phyloP scores from a whole-genome alignment of 1,284 basidiomycete genomes.

The Pyrrhoderma lamaoense region DNA sequence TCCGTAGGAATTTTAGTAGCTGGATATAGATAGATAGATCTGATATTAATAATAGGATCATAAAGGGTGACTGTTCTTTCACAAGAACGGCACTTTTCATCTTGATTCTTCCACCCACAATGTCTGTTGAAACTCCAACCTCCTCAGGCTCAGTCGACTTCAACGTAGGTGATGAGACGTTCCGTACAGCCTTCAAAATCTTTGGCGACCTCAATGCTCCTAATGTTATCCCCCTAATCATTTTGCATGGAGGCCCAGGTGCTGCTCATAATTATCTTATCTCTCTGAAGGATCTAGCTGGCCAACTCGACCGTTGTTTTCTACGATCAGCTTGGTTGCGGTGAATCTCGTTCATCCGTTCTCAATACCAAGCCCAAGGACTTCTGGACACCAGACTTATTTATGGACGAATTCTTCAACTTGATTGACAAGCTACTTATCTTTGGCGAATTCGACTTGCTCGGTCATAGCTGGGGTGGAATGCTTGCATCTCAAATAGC shows the following conservation, averaged over 20 bases:
- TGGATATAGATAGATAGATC: no score
- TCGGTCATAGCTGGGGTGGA: conserved; percentile 48
- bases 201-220: conserved; percentile 30
- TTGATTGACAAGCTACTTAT: conserved; percentile 31
- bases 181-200: conserved; percentile 41
- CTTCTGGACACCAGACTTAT: conserved; percentile 41
- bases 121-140: background rate
- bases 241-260: conserved; percentile 42
- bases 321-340: conserved; percentile 44
- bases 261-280: conserved; percentile 32
- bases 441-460: conserved; percentile 33
- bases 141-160: conserved; percentile 26
- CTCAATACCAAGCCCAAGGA: conserved; percentile 33
- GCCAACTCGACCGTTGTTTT: conserved; percentile 34
- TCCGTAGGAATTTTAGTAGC: no score
- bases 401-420: conserved; percentile 40
- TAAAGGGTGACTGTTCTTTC: no score
- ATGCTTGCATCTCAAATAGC: conserved; percentile 38
- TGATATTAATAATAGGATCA: no score
- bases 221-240: conserved; percentile 31
- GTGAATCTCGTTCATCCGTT: conserved; percentile 34
- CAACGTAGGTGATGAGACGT: conserved; percentile 27
- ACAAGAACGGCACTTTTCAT: no score
- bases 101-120: background rate
- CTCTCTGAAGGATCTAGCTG: conserved; percentile 29